phyloP scores from a whole-genome alignment of 2,329 filamentous ascomycete genomes.

The Clonostachys solani region DNA sequence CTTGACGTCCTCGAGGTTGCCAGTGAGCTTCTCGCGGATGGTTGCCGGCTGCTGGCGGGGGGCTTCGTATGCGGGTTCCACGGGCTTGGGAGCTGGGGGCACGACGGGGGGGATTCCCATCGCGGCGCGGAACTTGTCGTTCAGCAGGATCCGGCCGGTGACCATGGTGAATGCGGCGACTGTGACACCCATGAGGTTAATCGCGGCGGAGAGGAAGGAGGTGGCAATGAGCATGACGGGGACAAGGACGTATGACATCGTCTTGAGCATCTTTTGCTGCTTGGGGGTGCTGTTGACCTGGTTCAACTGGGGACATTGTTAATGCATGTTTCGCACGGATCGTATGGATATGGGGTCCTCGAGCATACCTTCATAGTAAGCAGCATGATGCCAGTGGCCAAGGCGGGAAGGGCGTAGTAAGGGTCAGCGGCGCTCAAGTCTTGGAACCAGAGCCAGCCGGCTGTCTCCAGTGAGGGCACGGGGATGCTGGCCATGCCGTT shows the following conservation, averaged over 20 bases:
- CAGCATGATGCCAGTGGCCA: constrained; percentile 53
- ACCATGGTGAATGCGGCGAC: constrained; percentile 29
- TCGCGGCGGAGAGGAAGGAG: constrained; percentile 39
- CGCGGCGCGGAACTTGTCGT: constrained; percentile 27
- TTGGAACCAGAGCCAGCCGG: constrained; percentile 71
- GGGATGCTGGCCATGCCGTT: constrained; percentile 72
- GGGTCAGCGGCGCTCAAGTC: constrained; percentile 78
- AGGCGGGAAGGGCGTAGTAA: constrained; percentile 66
- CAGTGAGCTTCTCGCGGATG: constrained; percentile 22
- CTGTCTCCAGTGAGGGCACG: constrained; percentile 71
- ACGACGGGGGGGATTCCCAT: constrained; percentile 25
- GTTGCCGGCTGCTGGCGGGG: constrained; percentile 19
- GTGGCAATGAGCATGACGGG: constrained; percentile 38
- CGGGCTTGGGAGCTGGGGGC: not conserved
- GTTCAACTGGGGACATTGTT: constrained; percentile 23
- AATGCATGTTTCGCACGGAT: not conserved
- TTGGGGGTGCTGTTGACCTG: constrained; percentile 21
- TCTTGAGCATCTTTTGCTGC: constrained; percentile 29
- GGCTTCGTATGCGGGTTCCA: constrained; percentile 20
- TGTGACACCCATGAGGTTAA: constrained; percentile 44
- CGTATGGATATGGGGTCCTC: not conserved
- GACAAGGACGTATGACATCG: constrained; percentile 37
- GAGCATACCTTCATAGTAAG: constrained; percentile 46
- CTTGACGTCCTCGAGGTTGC: constrained; percentile 27
- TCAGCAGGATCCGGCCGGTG: constrained; percentile 30